Conservation (phyloP, 2,329 filamentous ascomycete species). For the Neocatenulostroma microsporum region DNA sequence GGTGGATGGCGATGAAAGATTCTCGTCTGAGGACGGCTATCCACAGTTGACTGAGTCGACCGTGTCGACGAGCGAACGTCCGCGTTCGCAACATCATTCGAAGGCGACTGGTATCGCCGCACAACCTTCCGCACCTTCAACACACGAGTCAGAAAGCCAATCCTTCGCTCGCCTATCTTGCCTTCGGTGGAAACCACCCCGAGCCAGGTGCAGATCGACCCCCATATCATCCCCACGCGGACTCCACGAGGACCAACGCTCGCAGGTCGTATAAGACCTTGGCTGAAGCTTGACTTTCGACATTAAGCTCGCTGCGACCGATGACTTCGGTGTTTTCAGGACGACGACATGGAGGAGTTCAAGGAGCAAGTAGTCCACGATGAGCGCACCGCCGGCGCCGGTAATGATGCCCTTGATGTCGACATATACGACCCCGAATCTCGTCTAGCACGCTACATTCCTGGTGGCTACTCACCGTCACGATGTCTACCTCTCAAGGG, state of each 20-base stretch:
- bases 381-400: not conserved
- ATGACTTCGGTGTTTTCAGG: no score
- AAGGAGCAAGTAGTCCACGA: not conserved
- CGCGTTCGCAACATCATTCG: no score
- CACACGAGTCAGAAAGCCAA: not conserved
- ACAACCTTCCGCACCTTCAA: not conserved
- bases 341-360: not conserved
- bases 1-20: slow-evolving; percentile 87
- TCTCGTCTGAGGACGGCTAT: no score
- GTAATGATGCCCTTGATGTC: not conserved
- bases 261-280: no score
- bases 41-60: no score
- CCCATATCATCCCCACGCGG: no score
- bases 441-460: not conserved
- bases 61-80: no score
- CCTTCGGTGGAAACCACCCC: no score
- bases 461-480: slow-evolving; percentile 2
- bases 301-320: no score
- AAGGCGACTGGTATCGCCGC: not conserved
- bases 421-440: not conserved
- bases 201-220: no score
- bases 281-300: no score
- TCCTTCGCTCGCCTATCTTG: not conserved
- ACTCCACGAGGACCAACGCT: no score
- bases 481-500: slow-evolving; percentile 2